phyloP scores from a whole-genome alignment of 129 eudicot genomes.

The Rutidosis leptorrhynchoides region DNA sequence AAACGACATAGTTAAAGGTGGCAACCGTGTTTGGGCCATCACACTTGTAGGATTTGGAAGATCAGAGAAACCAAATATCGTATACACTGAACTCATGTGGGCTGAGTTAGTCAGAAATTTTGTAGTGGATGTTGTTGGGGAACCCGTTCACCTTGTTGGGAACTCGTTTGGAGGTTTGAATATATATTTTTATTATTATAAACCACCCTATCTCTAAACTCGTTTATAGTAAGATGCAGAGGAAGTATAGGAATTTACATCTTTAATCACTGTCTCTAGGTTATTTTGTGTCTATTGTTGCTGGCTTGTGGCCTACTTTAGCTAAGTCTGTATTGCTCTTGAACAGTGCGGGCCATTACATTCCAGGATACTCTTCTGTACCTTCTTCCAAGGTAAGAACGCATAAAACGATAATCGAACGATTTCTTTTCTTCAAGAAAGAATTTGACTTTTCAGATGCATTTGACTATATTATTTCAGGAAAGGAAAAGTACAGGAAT shows the following conservation, averaged over 20 bases:
- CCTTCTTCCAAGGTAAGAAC: constrained; percentile 51
- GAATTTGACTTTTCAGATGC: constrained; percentile 13
- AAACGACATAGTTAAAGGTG: constrained; percentile 51
- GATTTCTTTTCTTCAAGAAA: neutral
- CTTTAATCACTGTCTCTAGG: constrained; percentile 41
- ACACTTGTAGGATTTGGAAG: constrained; percentile 86
- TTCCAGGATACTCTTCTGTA: constrained; percentile 65
- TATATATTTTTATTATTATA: constrained; percentile 3
- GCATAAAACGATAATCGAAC: constrained; percentile 3
- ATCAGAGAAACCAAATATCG: constrained; percentile 89
- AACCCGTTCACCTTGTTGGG: constrained; percentile 91
- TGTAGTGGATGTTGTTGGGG: constrained; percentile 77
- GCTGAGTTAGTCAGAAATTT: constrained; percentile 76
- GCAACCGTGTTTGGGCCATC: constrained; percentile 81
- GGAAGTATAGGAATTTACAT: neutral
- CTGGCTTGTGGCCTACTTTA: constrained; percentile 85
- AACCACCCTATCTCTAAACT: constrained; percentile 6
- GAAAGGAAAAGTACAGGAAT: constrained; percentile 61
- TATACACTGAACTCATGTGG: constrained; percentile 91
- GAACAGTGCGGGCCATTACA: constrained; percentile 71
- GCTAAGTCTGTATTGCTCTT: constrained; percentile 79
- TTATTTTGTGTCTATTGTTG: constrained; percentile 67
- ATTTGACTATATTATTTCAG: constrained; percentile 36
- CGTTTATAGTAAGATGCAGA: constrained; percentile 1
- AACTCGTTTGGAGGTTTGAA: constrained; percentile 93